Conservation (phyloP, 2,329 filamentous ascomycete genomes). For the Blumeriella jaapii region DNA sequence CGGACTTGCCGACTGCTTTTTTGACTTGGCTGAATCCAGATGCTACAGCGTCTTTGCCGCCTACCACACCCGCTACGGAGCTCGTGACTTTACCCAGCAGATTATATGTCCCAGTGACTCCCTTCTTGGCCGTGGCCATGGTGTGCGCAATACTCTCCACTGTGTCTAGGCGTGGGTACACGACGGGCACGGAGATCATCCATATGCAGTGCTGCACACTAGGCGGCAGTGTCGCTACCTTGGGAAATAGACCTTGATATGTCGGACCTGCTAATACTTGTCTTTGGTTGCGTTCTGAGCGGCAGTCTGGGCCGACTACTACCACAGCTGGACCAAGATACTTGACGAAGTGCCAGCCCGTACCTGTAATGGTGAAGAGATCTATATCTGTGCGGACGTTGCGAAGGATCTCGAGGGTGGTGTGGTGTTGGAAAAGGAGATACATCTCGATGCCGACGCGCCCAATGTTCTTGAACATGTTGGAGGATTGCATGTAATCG, state of each 20-base stretch:
- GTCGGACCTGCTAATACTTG: conserved; percentile 94
- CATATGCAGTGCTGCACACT: conserved; percentile 94
- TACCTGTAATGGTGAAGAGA: conserved; percentile 93
- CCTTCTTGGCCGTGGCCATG: conserved; percentile 89
- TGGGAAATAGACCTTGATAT: conserved; percentile 95
- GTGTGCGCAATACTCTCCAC: conserved; percentile 87
- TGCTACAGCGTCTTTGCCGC: conserved; percentile 83
- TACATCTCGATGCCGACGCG: conserved; percentile 96
- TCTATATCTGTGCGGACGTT: conserved; percentile 82
- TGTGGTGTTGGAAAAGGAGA: conserved; percentile 95
- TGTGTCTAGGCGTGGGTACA: conserved; percentile 85
- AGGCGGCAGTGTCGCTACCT: conserved; percentile 78
- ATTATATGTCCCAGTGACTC: conserved; percentile 93
- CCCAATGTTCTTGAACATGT: conserved; percentile 97
- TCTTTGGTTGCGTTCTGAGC: conserved; percentile 79
- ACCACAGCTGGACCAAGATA: conserved; percentile 86
- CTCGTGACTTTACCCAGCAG: conserved; percentile 90
- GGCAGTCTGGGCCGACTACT: conserved; percentile 80
- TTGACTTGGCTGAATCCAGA: conserved; percentile 93
- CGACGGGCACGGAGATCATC: conserved; percentile 83
- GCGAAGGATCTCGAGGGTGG: conserved; percentile 82
- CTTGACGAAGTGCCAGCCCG: conserved; percentile 97
- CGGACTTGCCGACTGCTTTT: conserved; percentile 89
- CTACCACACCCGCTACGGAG: conserved; percentile 88
- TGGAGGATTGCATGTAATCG: conserved; percentile 94